A percentile compares a stretch with the other conserved stretches of the same genome.
Conservation (phyloP, 805 yeast species). For the Wickerhamomyces chambardii region DNA sequence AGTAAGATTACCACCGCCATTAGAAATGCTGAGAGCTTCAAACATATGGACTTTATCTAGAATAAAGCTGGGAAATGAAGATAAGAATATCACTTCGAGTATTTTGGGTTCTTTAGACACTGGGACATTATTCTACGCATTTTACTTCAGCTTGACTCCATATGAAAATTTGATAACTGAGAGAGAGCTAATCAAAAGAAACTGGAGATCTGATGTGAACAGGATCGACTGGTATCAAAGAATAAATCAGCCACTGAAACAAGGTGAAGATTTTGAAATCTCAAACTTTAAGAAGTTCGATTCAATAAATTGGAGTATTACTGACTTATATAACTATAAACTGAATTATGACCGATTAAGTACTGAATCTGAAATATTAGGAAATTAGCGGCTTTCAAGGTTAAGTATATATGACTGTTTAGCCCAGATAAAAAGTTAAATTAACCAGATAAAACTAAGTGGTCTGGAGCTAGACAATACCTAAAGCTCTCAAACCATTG, state of each 20-base stretch:
- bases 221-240: constrained; percentile 72
- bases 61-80: constrained; percentile 31
- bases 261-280: constrained; percentile 4
- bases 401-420: too few relatives aligned
- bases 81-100: too few relatives aligned
- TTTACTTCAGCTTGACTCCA: constrained; percentile 69
- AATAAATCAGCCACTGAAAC: constrained; percentile 27
- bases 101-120: constrained; percentile 65
- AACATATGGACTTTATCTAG: constrained; percentile 82
- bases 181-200: constrained; percentile 63
- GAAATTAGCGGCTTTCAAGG: too few relatives aligned
- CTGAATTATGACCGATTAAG: constrained; percentile 5
- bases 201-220: constrained; percentile 73
- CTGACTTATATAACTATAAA: constrained; percentile 8
- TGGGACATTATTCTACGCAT: constrained; percentile 84
- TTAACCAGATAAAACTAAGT: too few relatives aligned
- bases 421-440: too few relatives aligned
- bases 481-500: too few relatives aligned
- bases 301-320: constrained; percentile 12
- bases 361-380: neutral
- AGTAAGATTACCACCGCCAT: constrained; percentile 64
- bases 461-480: too few relatives aligned
- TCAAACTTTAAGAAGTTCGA: constrained; percentile 14
- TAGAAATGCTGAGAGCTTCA: constrained; percentile 78
- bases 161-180: constrained; percentile 70